Evolutionary conservation across 805 yeast genomes (phyloP).

Genomic region (Monosporozyma siamensis): DNA sequence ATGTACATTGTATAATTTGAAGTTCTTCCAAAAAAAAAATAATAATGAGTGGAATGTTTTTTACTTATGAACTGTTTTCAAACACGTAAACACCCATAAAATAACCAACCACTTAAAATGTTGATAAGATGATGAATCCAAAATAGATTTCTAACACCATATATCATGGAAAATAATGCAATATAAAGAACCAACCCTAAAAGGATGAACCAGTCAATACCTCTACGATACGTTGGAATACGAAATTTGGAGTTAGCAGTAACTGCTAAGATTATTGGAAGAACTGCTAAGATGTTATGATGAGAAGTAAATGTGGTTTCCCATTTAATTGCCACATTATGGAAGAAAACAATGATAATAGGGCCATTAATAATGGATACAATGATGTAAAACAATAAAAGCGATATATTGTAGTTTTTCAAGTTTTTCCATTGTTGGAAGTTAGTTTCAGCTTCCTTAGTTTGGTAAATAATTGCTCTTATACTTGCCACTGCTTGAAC

Average conservation of each 20-base stretch:
- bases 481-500: conserved; percentile 51
- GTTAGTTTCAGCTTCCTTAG: conserved; percentile 2
- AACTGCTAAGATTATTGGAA: conserved; percentile 58
- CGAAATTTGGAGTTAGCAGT: conserved; percentile 44
- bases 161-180: conserved; percentile 52
- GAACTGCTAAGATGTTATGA: conserved; percentile 69
- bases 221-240: conserved; percentile 32
- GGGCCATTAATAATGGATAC: conserved; percentile 73
- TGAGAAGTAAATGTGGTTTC: conserved; percentile 78
- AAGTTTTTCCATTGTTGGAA: conserved; percentile 25
- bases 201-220: conserved; percentile 28
- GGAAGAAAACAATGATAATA: conserved; percentile 69
- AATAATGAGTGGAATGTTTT: too few species aligned
- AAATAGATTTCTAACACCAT: conserved; percentile 74
- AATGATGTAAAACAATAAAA: conserved; percentile 65
- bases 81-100: conserved; percentile 5
- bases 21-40: too few species aligned
- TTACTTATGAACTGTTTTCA: not conserved
- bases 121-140: conserved; percentile 77
- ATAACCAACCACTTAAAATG: conserved; percentile 40
- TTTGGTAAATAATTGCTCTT: conserved; percentile 20
- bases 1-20: too few species aligned
- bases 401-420: conserved; percentile 51
- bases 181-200: conserved; percentile 40
- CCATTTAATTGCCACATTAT: conserved; percentile 70